Conservation (phyloP, 495 filamentous ascomycete species). For the Talaromyces liani region DNA sequence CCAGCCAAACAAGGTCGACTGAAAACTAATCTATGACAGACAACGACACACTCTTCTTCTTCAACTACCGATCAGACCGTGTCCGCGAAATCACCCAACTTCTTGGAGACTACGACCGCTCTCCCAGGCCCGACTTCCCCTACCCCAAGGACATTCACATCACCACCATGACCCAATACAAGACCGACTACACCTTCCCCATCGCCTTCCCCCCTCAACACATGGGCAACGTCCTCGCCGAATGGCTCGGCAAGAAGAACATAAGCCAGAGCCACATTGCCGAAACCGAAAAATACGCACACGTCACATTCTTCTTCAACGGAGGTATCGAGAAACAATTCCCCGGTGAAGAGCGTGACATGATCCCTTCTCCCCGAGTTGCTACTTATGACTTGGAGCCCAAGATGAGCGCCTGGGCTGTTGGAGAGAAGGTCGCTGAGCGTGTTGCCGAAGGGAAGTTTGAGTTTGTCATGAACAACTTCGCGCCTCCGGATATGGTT, state of each 20-base stretch:
- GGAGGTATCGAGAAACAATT: conserved; percentile 97
- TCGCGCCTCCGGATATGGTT: conserved; percentile 98
- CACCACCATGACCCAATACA: conserved; percentile 99
- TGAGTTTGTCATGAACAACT: conserved; percentile 99
- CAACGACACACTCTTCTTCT: conserved; percentile 94
- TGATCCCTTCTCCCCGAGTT: conserved; percentile 68
- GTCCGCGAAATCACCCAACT: conserved; percentile 95
- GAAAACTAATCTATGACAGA: conserved; percentile 28
- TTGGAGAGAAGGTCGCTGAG: conserved; percentile 80
- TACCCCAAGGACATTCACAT: conserved; percentile 88
- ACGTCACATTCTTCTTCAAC: conserved; percentile 99
- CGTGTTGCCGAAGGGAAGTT: conserved; percentile 73
- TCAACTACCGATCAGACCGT: conserved; percentile 99
- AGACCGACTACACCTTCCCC: conserved; percentile 86
- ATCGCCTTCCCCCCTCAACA: conserved; percentile 90
- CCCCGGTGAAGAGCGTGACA: conserved; percentile 75
- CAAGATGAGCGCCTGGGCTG: conserved; percentile 88
- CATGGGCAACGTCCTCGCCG: conserved; percentile 94
- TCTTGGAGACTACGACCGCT: conserved; percentile 83
- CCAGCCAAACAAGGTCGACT: too few species aligned
- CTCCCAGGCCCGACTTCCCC: conserved; percentile 81
- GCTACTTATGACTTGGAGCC: conserved; percentile 95
- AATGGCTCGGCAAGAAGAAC: conserved; percentile 83
- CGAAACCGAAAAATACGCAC: conserved; percentile 98
- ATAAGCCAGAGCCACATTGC: conserved; percentile 92